Percentiles rank a stretch among this genome's conserved stretches.
Evolutionary conservation across 108 stramenopile genomes (phyloP).

Genomic region (Cyclotella kingstonii): DNA sequence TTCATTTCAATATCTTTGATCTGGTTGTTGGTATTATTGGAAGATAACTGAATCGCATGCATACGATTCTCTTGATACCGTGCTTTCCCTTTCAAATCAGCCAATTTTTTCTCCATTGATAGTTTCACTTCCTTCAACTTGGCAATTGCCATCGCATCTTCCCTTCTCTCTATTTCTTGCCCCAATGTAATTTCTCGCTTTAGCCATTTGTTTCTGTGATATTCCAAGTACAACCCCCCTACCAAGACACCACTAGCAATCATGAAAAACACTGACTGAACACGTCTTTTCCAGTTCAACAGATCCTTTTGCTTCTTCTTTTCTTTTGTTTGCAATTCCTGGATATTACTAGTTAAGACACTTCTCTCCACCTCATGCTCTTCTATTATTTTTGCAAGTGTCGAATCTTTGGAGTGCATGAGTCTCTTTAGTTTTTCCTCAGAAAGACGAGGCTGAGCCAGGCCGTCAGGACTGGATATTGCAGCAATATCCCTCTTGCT

Average conservation of each 20-base stretch:
- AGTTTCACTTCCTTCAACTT: slow-evolving; percentile 1
- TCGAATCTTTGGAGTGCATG: slow-evolving; percentile 23
- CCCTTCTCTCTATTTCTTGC: slow-evolving; percentile 12
- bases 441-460: slow-evolving; percentile 3
- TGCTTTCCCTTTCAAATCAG: slow-evolving; percentile 12
- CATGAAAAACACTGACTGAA: neutral
- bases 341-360: slow-evolving; percentile 10
- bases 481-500: neutral
- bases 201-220: slow-evolving; percentile 8
- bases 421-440: slow-evolving; percentile 17
- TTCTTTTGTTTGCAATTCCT: slow-evolving; percentile 6
- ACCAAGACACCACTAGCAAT: neutral
- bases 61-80: slow-evolving; percentile 19
- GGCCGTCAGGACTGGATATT: neutral
- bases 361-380: slow-evolving; percentile 37
- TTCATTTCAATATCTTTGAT: slow-evolving; percentile 24
- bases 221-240: neutral
- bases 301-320: neutral
- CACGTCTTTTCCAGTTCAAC: neutral
- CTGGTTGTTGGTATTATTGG: neutral
- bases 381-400: slow-evolving; percentile 30
- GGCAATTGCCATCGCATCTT: slow-evolving; percentile 9
- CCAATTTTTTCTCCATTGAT: slow-evolving; percentile 10
- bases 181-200: neutral
- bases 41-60: neutral